Conservation (phyloP, 140 eudicot genomes). For the Stevia rebaudiana region DNA sequence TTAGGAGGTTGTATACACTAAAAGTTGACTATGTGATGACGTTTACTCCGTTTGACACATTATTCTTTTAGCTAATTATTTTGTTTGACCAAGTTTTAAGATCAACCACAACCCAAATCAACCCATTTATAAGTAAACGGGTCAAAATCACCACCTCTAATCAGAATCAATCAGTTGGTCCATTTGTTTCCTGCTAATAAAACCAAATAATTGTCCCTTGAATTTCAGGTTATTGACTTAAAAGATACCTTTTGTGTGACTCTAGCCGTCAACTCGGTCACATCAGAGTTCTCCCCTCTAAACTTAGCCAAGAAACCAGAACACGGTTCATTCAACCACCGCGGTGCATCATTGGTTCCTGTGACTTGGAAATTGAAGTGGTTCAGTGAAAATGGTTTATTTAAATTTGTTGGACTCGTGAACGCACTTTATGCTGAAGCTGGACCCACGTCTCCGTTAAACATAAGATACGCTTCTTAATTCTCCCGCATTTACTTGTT, state of each 20-base stretch:
- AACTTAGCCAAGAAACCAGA: constrained; percentile 4
- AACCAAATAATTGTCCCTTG: neutral
- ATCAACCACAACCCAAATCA: too few species aligned
- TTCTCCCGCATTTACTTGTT: constrained; percentile 1
- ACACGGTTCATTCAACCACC: constrained; percentile 2
- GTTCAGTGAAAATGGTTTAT: constrained; percentile 47
- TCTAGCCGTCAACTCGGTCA: constrained; percentile 24
- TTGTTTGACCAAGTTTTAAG: too few species aligned
- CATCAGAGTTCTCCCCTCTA: constrained; percentile 24
- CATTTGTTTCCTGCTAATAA: neutral
- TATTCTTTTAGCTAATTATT: too few species aligned
- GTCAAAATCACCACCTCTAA: neutral
- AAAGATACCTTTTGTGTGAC: constrained; percentile 35
- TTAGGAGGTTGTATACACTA: too few species aligned
- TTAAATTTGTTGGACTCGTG: constrained; percentile 44
- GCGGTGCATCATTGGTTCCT: constrained; percentile 12
- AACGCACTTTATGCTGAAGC: constrained; percentile 45
- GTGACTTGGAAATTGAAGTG: constrained; percentile 59
- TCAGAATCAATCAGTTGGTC: neutral
- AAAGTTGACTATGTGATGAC: too few species aligned
- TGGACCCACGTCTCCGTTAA: constrained; percentile 31
- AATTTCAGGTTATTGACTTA: constrained; percentile 47
- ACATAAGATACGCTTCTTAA: constrained; percentile 21
- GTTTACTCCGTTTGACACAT: too few species aligned
- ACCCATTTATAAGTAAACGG: neutral